These are phyloP conservation scores for Nothophoma quercina DNA, from an alignment of 2,329 filamentous ascomycete species.

Conservation along the genomic window DNA sequence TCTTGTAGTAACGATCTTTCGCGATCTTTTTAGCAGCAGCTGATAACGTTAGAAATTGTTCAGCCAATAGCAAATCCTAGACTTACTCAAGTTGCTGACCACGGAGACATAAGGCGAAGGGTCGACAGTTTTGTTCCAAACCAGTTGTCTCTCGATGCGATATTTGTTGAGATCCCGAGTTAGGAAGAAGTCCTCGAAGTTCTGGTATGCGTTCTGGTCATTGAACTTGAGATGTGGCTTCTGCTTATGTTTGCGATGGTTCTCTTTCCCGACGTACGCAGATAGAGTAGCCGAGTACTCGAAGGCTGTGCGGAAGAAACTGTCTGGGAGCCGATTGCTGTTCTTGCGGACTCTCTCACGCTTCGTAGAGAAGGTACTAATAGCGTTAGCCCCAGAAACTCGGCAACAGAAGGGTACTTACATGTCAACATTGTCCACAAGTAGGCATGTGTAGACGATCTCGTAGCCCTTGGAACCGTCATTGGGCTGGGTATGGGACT, in stretches of 20 bases:
- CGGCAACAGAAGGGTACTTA: too few species aligned
- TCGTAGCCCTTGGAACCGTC: too few species aligned
- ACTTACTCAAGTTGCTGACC: constrained; percentile 20
- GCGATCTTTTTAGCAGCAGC: too few species aligned
- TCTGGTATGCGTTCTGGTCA: constrained; percentile 23
- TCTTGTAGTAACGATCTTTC: too few species aligned
- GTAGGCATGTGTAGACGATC: too few species aligned
- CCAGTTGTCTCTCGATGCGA: constrained; percentile 17
- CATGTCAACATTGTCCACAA: too few species aligned
- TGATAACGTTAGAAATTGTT: too few species aligned
- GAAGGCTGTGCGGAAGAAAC: constrained; percentile 20
- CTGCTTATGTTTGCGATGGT: constrained; percentile 18
- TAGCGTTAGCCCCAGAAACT: too few species aligned
- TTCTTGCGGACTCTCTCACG: too few species aligned
- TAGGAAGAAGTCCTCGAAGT: constrained; percentile 15
- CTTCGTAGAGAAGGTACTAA: too few species aligned
- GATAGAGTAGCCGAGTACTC: constrained; percentile 25
- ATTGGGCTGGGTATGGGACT: too few species aligned
- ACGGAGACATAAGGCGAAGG: constrained; percentile 24
- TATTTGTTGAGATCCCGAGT: constrained; percentile 3
- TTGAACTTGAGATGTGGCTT: constrained; percentile 7
- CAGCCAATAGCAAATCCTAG: too few species aligned
- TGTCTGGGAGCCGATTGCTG: background rate
- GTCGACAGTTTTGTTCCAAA: constrained; percentile 16
- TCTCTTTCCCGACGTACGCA: constrained; percentile 17